Conservation (phyloP, 306 rosid species). For the Dicorynia guianensis region DNA sequence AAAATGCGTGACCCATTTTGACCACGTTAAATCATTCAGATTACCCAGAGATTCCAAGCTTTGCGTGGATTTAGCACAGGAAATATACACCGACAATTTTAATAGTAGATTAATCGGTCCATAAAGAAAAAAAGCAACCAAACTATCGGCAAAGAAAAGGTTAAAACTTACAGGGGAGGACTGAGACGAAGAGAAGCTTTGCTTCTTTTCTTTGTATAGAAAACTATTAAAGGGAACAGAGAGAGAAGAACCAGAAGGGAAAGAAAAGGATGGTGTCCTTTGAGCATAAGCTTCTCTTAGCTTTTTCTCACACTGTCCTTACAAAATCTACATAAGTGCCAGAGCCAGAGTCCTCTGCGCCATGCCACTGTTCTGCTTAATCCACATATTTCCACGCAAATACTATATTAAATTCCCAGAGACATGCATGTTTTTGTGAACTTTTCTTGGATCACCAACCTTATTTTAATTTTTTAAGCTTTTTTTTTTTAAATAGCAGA, state of each 20-base stretch:
- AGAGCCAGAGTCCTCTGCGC: too few species aligned
- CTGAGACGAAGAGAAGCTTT: conserved; percentile 67
- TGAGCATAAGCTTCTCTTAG: conserved; percentile 68
- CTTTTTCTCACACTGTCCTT: conserved; percentile 44
- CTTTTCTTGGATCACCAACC: conserved; percentile 50
- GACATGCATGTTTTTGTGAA: conserved; percentile 59
- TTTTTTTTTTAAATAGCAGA: neutral
- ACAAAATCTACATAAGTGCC: conserved; percentile 42
- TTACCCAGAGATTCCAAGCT: conserved; percentile 66
- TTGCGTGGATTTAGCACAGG: conserved; percentile 60
- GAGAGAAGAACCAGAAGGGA: conserved; percentile 30
- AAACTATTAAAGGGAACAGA: conserved; percentile 40
- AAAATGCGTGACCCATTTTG: conserved; percentile 51
- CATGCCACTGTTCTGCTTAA: conserved; percentile 10
- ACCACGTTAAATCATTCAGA: conserved; percentile 49
- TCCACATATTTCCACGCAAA: conserved; percentile 65
- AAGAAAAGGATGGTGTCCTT: conserved; percentile 49
- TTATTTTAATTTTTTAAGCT: neutral
- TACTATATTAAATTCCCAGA: conserved; percentile 37
- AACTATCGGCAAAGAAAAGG: conserved; percentile 69
- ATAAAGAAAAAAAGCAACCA: conserved; percentile 51
- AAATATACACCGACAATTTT: conserved; percentile 60
- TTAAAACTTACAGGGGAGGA: conserved; percentile 61
- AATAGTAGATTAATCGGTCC: conserved; percentile 38
- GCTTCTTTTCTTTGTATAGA: conserved; percentile 65